These are phyloP conservation scores for Collybia sp. DNA, from an alignment of 768 basidiomycete genomes.

Conservation along the genomic window DNA sequence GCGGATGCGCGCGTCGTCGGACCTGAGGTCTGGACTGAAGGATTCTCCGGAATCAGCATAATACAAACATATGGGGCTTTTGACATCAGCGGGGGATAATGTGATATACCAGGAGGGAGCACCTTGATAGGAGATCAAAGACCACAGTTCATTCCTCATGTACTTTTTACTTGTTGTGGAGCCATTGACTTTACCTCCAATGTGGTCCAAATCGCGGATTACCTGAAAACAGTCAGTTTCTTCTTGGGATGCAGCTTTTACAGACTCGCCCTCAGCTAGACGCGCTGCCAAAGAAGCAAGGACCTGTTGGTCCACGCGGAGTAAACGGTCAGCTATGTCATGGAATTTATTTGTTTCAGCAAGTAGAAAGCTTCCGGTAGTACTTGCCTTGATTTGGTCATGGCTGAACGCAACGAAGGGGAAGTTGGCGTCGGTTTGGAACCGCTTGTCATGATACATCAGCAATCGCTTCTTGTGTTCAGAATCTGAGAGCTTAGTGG, in stretches of 20 bases:
- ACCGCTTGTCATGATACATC: constrained; percentile 32
- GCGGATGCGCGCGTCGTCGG: constrained; percentile 7
- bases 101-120: constrained; percentile 31
- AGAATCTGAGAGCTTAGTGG: constrained; percentile 8
- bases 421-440: constrained; percentile 31
- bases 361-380: constrained; percentile 19
- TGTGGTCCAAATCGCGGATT: constrained; percentile 26
- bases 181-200: constrained; percentile 23
- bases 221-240: constrained; percentile 31
- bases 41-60: constrained; percentile 15
- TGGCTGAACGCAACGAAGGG: constrained; percentile 34
- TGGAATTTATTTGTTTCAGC: constrained; percentile 19
- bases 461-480: constrained; percentile 20
- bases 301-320: constrained; percentile 14
- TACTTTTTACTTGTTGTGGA: constrained; percentile 22
- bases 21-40: constrained; percentile 10
- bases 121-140: constrained; percentile 1
- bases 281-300: constrained; percentile 11
- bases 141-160: constrained; percentile 26
- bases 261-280: constrained; percentile 15
- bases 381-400: constrained; percentile 26
- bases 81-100: constrained; percentile 21
- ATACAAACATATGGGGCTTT: constrained; percentile 28
- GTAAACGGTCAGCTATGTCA: constrained; percentile 14
- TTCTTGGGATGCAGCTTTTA: background rate